Evolutionary conservation across 2,329 filamentous ascomycete genomes (phyloP), one percentile per base, ranked within the genome.

Genomic region (Fusarium solani-melongenae): DNA sequence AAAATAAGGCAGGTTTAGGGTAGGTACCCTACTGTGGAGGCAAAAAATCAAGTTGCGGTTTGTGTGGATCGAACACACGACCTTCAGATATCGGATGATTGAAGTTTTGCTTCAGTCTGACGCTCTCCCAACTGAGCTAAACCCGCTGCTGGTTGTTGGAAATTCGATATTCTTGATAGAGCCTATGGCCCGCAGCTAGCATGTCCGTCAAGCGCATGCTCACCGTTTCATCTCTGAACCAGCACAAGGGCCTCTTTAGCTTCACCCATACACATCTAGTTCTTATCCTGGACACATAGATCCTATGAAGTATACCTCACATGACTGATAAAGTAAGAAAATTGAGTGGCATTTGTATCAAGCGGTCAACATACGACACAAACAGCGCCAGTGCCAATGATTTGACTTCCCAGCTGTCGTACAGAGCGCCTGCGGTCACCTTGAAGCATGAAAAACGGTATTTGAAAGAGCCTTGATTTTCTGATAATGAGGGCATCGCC

Each of bases 61-160:
- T 78, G 49, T 78, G 76, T 78, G 76, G 76, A 78, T 27, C 24
- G 24, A 27, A 27, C 24, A 27, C 76, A 78, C 46, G 76, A 78
- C 76, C 76, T 78, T 78, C 76, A 78, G 76, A 78, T 78, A 62
- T 73, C 74, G 64, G 39, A 61, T 71, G 67, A 27, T 69, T 60
- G 67, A 78, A 78, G 76, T 77, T 70, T 66, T 22, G 59, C 66
- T 76, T 71, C 67, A 76, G 74, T 69, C 69, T 70, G 66, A 76
- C 76, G 76, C 74, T 78, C 76, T 77, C 77, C 76, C 77, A 78
- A 78, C 77, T 78, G 76, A 78, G 77, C 76, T 78, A 78, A 78
- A 78, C 77, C 77, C 77, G 76, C 77, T 70, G 5, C 39, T 71
- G 24, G 11, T 69, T 71, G 17, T 12, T 12, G 24, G 6, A 31